These are phyloP conservation scores for Phytophthora macrochlamydospora DNA, from an alignment of 352 stramenopile genomes.

Conservation along the genomic window DNA sequence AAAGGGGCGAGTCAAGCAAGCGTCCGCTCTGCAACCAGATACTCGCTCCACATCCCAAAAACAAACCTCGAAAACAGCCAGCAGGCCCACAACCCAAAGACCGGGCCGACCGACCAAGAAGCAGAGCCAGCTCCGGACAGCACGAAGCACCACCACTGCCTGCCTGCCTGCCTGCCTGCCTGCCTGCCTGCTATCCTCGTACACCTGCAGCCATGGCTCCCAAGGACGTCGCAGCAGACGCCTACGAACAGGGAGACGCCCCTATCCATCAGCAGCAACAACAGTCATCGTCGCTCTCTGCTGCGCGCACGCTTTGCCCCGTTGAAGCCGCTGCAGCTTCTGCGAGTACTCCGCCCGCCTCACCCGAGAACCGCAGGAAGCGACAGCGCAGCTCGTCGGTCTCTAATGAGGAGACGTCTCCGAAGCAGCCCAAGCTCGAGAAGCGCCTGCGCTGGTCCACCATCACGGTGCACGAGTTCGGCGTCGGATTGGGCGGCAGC, in stretches of 20 bases:
- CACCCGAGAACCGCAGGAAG: conserved; percentile 17
- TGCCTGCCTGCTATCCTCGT: neutral
- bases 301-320: neutral
- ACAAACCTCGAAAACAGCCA: conserved; percentile 1
- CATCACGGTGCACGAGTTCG: conserved; percentile 67
- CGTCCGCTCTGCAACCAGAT: conserved; percentile 26
- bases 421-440: conserved; percentile 31
- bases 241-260: conserved; percentile 9
- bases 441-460: conserved; percentile 61
- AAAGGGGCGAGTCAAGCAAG: neutral
- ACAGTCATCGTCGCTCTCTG: neutral
- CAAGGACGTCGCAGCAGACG: conserved; percentile 39
- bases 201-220: conserved; percentile 36
- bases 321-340: conserved; percentile 3
- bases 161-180: neutral
- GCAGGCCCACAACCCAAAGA: conserved; percentile 16
- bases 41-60: conserved; percentile 27
- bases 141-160: neutral
- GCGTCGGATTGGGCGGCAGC: conserved; percentile 53
- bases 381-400: conserved; percentile 17
- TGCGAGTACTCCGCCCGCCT: conserved; percentile 1
- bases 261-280: conserved; percentile 10
- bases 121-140: neutral
- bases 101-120: conserved; percentile 10
- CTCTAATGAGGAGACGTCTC: conserved; percentile 6